Evolutionary conservation across 345 rosid species (phyloP).

Genomic region (Gossypium herbaceum): DNA sequence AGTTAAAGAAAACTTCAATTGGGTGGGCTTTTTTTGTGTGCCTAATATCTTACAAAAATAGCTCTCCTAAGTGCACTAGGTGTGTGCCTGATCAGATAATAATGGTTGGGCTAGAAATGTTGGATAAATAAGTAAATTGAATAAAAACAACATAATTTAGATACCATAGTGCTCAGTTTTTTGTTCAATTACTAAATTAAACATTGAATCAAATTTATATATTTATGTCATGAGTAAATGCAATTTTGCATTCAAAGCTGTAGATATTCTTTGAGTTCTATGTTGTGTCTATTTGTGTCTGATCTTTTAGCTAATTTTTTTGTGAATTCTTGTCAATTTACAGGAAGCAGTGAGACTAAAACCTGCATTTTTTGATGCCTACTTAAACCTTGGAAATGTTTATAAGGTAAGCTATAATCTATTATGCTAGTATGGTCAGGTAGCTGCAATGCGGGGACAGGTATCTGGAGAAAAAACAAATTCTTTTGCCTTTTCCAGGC

Average conservation of each 20-base stretch:
- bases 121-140: background rate
- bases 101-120: too few species aligned
- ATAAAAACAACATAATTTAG: background rate
- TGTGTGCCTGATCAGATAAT: too few species aligned
- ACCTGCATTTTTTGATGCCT: constrained; percentile 92
- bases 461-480: constrained; percentile 30
- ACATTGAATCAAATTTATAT: background rate
- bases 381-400: constrained; percentile 89
- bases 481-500: constrained; percentile 65
- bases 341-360: constrained; percentile 97
- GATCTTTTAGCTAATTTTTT: background rate
- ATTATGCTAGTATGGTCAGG: constrained; percentile 26
- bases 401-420: constrained; percentile 73
- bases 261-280: background rate
- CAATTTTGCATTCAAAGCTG: background rate
- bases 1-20: too few species aligned
- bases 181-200: background rate
- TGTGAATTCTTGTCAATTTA: constrained; percentile 4
- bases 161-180: background rate
- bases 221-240: background rate
- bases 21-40: too few species aligned
- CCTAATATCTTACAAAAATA: too few species aligned
- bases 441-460: constrained; percentile 33
- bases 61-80: too few species aligned
- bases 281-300: background rate